These are phyloP conservation scores for Dimargaris xerosporica DNA, from an alignment of 192 early-diverging fungal genomes.

Conservation along the genomic window DNA sequence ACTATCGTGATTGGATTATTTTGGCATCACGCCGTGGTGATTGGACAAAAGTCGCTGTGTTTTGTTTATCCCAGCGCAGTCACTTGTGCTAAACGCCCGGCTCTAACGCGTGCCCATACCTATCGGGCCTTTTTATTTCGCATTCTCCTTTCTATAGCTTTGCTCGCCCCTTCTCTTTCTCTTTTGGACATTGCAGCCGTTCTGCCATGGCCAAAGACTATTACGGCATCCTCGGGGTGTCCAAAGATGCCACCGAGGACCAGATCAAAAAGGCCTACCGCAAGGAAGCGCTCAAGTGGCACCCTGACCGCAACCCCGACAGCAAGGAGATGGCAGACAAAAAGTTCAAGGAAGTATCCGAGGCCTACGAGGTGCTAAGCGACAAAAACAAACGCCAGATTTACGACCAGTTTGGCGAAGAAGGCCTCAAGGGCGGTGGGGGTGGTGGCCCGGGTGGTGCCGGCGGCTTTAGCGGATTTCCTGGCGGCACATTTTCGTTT, in stretches of 20 bases:
- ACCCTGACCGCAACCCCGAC: slow-evolving; percentile 45
- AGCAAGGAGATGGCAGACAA: slow-evolving; percentile 24
- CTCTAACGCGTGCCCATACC: too few species aligned
- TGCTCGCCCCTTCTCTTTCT: too few species aligned
- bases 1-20: too few species aligned
- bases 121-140: too few species aligned
- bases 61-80: too few species aligned
- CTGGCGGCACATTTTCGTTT: slow-evolving; percentile 45
- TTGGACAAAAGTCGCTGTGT: too few species aligned
- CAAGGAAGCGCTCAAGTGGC: slow-evolving; percentile 54
- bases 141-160: too few species aligned
- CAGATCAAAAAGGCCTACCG: slow-evolving; percentile 63
- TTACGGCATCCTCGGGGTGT: slow-evolving; percentile 55
- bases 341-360: slow-evolving; percentile 30
- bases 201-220: slow-evolving; percentile 22
- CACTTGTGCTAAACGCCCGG: too few species aligned
- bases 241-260: slow-evolving; percentile 36
- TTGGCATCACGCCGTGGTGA: too few species aligned
- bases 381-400: slow-evolving; percentile 19
- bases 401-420: slow-evolving; percentile 28
- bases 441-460: not conserved
- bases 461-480: not conserved
- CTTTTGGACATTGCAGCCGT: too few species aligned
- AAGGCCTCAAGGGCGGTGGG: slow-evolving; percentile 14
- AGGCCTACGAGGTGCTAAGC: slow-evolving; percentile 32